Percentiles rank a stretch among this genome's conserved stretches.
phyloP scores from a whole-genome alignment of 2,329 filamentous ascomycete species.

The Alternaria triticimaculans region DNA sequence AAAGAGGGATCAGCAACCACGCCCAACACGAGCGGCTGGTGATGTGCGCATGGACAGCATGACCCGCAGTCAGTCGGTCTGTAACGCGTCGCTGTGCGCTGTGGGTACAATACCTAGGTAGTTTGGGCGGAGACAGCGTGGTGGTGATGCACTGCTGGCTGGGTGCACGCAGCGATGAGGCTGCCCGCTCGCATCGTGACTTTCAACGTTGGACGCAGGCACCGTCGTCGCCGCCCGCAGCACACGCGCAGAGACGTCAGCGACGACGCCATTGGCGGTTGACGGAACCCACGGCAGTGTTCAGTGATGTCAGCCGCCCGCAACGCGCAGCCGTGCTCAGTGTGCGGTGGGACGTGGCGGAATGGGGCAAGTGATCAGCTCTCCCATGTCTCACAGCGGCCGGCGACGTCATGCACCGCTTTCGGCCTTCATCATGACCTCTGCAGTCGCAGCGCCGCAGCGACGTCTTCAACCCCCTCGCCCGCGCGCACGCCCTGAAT shows the following conservation, averaged over 20 bases:
- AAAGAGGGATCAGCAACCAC: slow-evolving; percentile 30
- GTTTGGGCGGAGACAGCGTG: neutral
- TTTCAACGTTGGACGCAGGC: neutral
- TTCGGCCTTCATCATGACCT: neutral
- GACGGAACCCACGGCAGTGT: slow-evolving; percentile 8
- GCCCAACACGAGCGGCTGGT: slow-evolving; percentile 18
- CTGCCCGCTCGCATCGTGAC: neutral
- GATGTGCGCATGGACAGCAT: slow-evolving; percentile 21
- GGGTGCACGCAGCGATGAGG: neutral
- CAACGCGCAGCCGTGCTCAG: neutral
- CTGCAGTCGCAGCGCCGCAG: neutral
- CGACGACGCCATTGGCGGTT: slow-evolving; percentile 1
- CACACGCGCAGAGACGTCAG: neutral
- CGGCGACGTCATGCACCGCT: slow-evolving; percentile 13
- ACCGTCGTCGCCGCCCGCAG: neutral
- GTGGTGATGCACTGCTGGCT: neutral
- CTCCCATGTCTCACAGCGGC: slow-evolving; percentile 1
- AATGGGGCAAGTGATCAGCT: slow-evolving; percentile 9
- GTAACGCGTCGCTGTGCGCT: slow-evolving; percentile 1
- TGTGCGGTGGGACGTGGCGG: slow-evolving; percentile 2
- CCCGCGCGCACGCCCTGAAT: neutral
- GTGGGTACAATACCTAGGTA: neutral
- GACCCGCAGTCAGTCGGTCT: slow-evolving; percentile 13
- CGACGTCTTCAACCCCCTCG: neutral
- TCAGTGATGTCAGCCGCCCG: slow-evolving; percentile 12